A percentile compares a stretch with the other conserved stretches of the same genome.
phyloP scores from a whole-genome alignment of 2,329 filamentous ascomycete genomes.

The Colletotrichum falcatum region DNA sequence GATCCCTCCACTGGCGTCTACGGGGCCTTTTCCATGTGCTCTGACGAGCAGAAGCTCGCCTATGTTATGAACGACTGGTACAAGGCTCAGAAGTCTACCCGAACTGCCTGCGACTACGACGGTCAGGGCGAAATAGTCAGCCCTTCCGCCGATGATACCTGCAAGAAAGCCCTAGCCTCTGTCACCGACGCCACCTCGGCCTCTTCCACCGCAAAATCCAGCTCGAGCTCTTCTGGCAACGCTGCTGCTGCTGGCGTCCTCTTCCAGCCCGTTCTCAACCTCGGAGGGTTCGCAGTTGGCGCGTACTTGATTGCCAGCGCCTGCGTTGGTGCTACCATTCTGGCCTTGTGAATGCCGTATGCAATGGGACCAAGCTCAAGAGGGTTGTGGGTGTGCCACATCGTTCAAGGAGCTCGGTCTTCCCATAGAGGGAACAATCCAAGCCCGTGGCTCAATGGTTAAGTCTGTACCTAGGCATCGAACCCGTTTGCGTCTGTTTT shows the following conservation, averaged over 20 bases:
- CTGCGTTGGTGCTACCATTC: constrained; percentile 64
- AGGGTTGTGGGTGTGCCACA: constrained; percentile 2
- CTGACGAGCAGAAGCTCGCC: constrained; percentile 75
- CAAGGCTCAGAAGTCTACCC: constrained; percentile 63
- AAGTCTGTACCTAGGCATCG: background rate
- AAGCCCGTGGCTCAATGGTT: constrained; percentile 22
- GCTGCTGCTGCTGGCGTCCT: constrained; percentile 45
- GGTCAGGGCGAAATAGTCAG: constrained; percentile 71
- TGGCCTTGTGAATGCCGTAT: constrained; percentile 59
- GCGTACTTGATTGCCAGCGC: constrained; percentile 65
- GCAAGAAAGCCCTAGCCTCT: constrained; percentile 68
- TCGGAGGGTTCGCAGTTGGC: constrained; percentile 62
- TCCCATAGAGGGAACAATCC: constrained; percentile 12
- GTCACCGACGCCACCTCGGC: constrained; percentile 59
- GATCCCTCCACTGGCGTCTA: constrained; percentile 77
- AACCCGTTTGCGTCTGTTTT: background rate
- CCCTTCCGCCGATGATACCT: constrained; percentile 61
- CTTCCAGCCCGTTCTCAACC: constrained; percentile 55
- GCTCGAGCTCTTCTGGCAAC: constrained; percentile 33
- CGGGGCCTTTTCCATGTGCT: constrained; percentile 84
- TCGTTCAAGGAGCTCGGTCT: constrained; percentile 19
- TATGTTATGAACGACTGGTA: constrained; percentile 83
- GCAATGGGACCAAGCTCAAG: background rate
- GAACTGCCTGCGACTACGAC: constrained; percentile 76
- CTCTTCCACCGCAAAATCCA: constrained; percentile 46